These are phyloP conservation scores for Lentithecium fluviatile DNA, from an alignment of 495 filamentous ascomycete genomes.

Conservation along the genomic window DNA sequence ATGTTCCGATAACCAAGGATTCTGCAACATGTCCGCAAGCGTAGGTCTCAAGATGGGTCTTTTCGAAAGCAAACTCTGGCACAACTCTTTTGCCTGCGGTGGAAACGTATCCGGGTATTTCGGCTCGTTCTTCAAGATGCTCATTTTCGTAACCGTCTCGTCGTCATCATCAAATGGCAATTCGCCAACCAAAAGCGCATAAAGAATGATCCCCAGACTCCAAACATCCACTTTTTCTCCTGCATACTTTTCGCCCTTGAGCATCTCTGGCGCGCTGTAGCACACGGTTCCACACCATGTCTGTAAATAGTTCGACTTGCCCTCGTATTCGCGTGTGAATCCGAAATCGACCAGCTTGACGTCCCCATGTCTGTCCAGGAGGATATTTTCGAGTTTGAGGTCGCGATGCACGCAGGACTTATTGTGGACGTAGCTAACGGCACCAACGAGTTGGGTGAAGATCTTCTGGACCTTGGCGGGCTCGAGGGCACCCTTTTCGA, in stretches of 20 bases:
- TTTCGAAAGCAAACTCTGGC: constrained; percentile 79
- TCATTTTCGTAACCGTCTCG: constrained; percentile 73
- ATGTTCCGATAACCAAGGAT: constrained; percentile 86
- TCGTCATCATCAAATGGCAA: constrained; percentile 94
- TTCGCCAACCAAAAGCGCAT: constrained; percentile 87
- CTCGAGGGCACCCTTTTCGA: constrained; percentile 78
- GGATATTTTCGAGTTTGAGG: constrained; percentile 94
- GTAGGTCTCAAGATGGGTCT: constrained; percentile 79
- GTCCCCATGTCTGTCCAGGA: constrained; percentile 94
- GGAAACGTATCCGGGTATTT: constrained; percentile 78
- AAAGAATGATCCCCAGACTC: constrained; percentile 95
- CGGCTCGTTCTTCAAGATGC: constrained; percentile 81
- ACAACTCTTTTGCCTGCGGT: constrained; percentile 69
- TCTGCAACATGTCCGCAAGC: constrained; percentile 81
- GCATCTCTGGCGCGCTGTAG: constrained; percentile 97
- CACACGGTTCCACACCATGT: constrained; percentile 98
- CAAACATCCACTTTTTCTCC: constrained; percentile 98
- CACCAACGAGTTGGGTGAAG: constrained; percentile 93
- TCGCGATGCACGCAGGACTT: constrained; percentile 96
- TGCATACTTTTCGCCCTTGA: constrained; percentile 96
- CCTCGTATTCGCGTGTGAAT: constrained; percentile 96
- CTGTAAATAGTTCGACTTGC: constrained; percentile 89
- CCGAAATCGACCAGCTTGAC: constrained; percentile 99
- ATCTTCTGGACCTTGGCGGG: constrained; percentile 90
- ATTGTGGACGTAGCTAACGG: constrained; percentile 92